Evolutionary conservation across 495 filamentous ascomycete genomes (phyloP).

Genomic region (Aspergillus baeticus): DNA sequence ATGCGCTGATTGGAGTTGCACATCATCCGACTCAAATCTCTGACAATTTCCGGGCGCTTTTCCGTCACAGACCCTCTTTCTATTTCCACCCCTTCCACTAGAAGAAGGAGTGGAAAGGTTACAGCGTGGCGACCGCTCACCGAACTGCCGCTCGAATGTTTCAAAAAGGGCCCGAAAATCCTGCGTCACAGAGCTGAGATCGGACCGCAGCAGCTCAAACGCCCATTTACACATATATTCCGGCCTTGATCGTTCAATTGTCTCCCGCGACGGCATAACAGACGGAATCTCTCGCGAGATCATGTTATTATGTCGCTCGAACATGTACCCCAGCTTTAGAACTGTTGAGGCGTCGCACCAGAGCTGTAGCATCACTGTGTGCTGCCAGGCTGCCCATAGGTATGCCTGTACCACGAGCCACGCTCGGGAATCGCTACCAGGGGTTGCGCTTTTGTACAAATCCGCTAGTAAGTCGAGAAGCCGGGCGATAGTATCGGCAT

Average conservation of each 20-base stretch:
- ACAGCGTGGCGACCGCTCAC: not conserved
- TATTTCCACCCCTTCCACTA: not conserved
- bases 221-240: constrained; percentile 10
- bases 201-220: constrained; percentile 5
- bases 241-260: not conserved
- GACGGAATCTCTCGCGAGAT: not conserved
- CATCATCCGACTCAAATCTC: constrained; percentile 1
- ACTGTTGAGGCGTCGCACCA: too few relatives aligned
- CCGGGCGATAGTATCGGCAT: too few relatives aligned
- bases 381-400: too few relatives aligned
- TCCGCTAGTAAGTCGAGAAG: too few relatives aligned
- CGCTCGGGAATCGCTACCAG: too few relatives aligned
- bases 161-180: constrained; percentile 6
- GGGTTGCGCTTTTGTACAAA: too few relatives aligned
- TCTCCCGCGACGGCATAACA: not conserved
- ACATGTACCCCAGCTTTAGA: not conserved
- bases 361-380: too few relatives aligned
- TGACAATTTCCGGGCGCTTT: constrained; percentile 7
- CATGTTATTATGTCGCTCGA: not conserved
- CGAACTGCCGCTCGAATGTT: not conserved
- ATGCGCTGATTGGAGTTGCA: not conserved
- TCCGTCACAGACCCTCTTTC: constrained; percentile 1
- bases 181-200: constrained; percentile 8
- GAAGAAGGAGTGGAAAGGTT: not conserved
- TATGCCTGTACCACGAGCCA: too few relatives aligned